A percentile compares a stretch with the other conserved stretches of the same genome.
Conservation (phyloP, 2,329 filamentous ascomycete genomes). For the Aspergillus latus region DNA sequence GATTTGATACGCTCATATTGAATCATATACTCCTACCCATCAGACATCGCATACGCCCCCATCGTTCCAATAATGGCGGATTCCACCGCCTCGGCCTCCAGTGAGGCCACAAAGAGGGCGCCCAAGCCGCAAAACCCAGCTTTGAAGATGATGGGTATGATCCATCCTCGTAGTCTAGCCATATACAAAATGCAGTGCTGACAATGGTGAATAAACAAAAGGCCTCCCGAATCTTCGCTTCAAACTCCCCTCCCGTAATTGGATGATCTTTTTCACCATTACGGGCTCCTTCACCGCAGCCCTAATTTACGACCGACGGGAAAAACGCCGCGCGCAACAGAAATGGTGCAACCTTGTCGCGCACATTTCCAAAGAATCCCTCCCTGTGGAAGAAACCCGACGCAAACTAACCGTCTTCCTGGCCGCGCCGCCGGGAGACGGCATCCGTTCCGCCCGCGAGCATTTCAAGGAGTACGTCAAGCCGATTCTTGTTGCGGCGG, state of each 20-base stretch:
- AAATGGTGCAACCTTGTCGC: conserved; percentile 86
- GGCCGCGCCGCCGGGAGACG: conserved; percentile 81
- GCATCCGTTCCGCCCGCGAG: conserved; percentile 79
- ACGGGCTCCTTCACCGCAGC: conserved; percentile 75
- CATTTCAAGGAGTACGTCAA: conserved; percentile 97
- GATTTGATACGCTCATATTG: neutral
- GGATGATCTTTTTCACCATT: conserved; percentile 90
- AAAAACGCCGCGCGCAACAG: conserved; percentile 80
- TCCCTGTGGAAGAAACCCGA: conserved; percentile 72
- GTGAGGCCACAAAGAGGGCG: conserved; percentile 14
- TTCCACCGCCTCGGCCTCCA: conserved; percentile 6
- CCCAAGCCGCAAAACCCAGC: conserved; percentile 24
- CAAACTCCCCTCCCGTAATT: conserved; percentile 90
- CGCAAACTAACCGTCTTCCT: conserved; percentile 85
- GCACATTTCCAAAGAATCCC: conserved; percentile 74
- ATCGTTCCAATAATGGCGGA: conserved; percentile 9
- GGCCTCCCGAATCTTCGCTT: conserved; percentile 80
- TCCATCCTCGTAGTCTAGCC: neutral
- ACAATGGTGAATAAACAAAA: conserved; percentile 28
- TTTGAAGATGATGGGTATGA: conserved; percentile 26
- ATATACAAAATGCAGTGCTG: neutral
- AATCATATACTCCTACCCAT: neutral
- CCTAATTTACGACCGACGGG: conserved; percentile 86
- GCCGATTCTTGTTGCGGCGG: conserved; percentile 83
- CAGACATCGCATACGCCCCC: neutral